Evolutionary conservation across 805 yeast genomes (phyloP).

Genomic region (Saturnispora hagleri): DNA sequence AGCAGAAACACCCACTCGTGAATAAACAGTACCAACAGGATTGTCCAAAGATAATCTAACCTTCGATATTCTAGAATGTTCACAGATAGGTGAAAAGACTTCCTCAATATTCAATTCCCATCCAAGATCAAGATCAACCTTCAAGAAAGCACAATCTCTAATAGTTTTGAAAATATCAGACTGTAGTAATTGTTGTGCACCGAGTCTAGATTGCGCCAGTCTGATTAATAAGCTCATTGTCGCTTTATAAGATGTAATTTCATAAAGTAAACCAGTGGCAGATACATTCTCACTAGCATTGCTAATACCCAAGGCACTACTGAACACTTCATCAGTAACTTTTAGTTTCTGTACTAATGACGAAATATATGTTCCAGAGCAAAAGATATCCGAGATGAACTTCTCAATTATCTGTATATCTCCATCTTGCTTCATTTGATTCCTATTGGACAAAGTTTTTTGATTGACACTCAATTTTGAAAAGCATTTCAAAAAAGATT

Average conservation of each 20-base stretch:
- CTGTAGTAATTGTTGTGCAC: conserved; percentile 70
- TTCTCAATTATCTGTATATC: conserved; percentile 43
- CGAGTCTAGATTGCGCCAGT: conserved; percentile 65
- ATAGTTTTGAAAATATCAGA: conserved; percentile 61
- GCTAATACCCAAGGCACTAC: conserved; percentile 23
- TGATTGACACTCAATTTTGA: conserved; percentile 33
- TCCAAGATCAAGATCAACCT: conserved; percentile 75
- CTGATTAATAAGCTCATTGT: conserved; percentile 60
- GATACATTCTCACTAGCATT: conserved; percentile 25
- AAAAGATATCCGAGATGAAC: conserved; percentile 50
- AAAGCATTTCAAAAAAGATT: conserved; percentile 28
- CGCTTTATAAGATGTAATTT: conserved; percentile 68
- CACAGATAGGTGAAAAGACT: conserved; percentile 4
- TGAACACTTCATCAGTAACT: conserved; percentile 56
- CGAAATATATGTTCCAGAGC: conserved; percentile 56
- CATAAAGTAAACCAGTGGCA: conserved; percentile 53
- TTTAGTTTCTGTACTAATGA: conserved; percentile 59
- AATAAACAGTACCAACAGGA: conserved; percentile 26
- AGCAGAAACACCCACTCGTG: conserved; percentile 16
- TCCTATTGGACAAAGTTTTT: background rate
- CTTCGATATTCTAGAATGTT: conserved; percentile 23
- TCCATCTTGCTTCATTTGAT: conserved; percentile 22
- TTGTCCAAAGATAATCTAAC: conserved; percentile 45
- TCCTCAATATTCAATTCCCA: conserved; percentile 29
- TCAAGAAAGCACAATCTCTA: conserved; percentile 45